Evolutionary conservation across 1,284 basidiomycete genomes (phyloP), one percentile per base, ranked within the genome.

Genomic region (Pseudozyma sp.): DNA sequence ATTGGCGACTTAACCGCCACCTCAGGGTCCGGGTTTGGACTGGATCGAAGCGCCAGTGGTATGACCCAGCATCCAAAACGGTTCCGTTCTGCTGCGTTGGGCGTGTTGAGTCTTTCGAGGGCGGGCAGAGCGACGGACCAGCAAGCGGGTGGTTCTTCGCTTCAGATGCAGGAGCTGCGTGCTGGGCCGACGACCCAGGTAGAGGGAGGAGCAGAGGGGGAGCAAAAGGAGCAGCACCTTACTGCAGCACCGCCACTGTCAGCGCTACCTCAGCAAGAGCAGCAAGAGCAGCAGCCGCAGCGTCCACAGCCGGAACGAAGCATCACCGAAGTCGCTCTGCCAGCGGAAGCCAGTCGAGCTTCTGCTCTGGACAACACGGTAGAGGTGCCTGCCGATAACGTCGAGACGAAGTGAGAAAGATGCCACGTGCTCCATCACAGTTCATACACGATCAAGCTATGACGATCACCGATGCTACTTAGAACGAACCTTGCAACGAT

Each of bases 41-140:
- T 71, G 25, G 63, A 67, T n/a, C 58, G 69, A 39, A 56, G 58
- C n/a, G 54, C 38, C 36, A 55, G 59, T 31, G 56, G 52, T 42
- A 35, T 49, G 51, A 25, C 25, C 44, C 45, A 47, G 45, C 21
- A 50, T 1, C 51, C 53, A 6, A 25, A 39, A 21, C 40, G 63
- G 18, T 67, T 75, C 18, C 49, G 67, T 10, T 54, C 67, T 16
- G 72, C 72, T 31, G 72, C 72, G 31, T 11, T 75, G 12, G 72
- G 72, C 5, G 67, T 63, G 38, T 35, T 70, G 52, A 67, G 67
- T 45, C 43, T 70, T 5, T 36, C 67, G 1, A 42, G 72, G n/a
- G 35, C 35, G 25, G 39, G 19, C 5, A 57, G 48, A 39, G 58
- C 50, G 12, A 51, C 10, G 21, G 52, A 47, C 0, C 25, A 31